A percentile compares a stretch with the other conserved stretches of the same genome.
Evolutionary conservation across 1,284 basidiomycete genomes (phyloP).

Genomic region (Papiliotrema laurentii): DNA sequence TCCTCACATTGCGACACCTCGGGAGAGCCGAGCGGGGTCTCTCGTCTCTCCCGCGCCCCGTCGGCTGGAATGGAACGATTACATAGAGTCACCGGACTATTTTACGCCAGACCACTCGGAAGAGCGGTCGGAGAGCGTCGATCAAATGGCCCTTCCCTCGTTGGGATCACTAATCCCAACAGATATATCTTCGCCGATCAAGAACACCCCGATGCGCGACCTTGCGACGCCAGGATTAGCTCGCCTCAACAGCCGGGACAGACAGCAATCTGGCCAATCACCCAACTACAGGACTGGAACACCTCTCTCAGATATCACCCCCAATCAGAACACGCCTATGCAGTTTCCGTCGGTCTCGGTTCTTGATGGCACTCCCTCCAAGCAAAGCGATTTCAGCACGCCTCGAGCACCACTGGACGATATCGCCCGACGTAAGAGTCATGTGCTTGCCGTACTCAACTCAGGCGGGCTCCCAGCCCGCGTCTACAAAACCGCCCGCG

Average conservation of each 20-base stretch:
- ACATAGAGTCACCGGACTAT: conserved; percentile 1
- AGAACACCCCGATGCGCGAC: neutral
- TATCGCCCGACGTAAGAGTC: conserved; percentile 34
- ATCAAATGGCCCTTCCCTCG: conserved; percentile 2
- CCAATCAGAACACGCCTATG: conserved; percentile 15
- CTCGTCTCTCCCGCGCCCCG: conserved; percentile 7
- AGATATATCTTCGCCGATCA: neutral
- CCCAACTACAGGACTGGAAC: conserved; percentile 5
- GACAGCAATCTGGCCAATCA: too few species aligned
- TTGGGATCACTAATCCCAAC: neutral
- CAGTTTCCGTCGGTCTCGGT: conserved; percentile 26
- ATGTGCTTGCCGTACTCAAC: conserved; percentile 36
- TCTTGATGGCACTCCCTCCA: conserved; percentile 13
- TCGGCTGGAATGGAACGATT: neutral
- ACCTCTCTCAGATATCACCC: conserved; percentile 28
- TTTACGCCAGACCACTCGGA: neutral
- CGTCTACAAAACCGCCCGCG: conserved; percentile 13
- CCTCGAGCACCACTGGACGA: conserved; percentile 35
- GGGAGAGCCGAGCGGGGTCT: neutral
- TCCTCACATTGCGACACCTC: conserved; percentile 6
- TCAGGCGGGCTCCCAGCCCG: conserved; percentile 26
- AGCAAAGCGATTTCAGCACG: conserved; percentile 19
- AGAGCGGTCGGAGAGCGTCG: neutral
- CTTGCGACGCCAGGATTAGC: conserved; percentile 16
- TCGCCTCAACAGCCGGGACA: conserved; percentile 16